Evolutionary conservation across 2,329 filamentous ascomycete species (phyloP), one percentile per base, ranked within the genome.

Genomic region (Scopulariopsis brevicaulis): DNA sequence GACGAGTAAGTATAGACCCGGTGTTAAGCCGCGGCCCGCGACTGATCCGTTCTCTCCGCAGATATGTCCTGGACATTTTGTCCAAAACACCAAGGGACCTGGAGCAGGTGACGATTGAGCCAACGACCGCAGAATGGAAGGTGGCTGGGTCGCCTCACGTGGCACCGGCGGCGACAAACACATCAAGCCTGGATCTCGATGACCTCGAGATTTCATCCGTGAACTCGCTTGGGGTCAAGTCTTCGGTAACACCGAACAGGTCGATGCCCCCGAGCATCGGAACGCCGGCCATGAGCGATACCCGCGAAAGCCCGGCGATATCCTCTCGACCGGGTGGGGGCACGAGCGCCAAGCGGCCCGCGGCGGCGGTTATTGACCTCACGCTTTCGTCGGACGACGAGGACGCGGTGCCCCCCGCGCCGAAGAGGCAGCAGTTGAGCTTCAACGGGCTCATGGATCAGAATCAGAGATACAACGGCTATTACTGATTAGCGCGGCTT

Each of bases 41-140:
- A 22, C 34, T 54, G 28, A 55, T 22, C 14, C 18, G 15, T 54
- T 5, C 34, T 2, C 56, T 53, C n/a, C 32, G 59, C 46, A 90
- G 87, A 66, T 96, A 96, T 68, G 91, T 96, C 18, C 84, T 87
- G 66, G 88, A 96, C 62, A 96, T 99, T 58, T 74, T 99, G 28
- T 77, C 82, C 58, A 84, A 81, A 37, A 96, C 93, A 0, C 73
- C 85, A 0, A 78, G 77, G 48, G 84, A 81, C 22, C 77, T 86
- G 0, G 91, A 96, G 59, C 89, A 96, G 64, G 91, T 97, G 28
- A 92, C 86, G 1, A 90, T 99, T 50, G 90, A 97, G 65, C 90
- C 93, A 1, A 81, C 91, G 62, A 81, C 91, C 63, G 94, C 93
- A 2, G 77, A 79, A 63, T 99, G 94, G 94, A 70, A 58, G 10